phyloP scores from a whole-genome alignment of 768 basidiomycete species.

The Rhizopogon vinicolor region DNA sequence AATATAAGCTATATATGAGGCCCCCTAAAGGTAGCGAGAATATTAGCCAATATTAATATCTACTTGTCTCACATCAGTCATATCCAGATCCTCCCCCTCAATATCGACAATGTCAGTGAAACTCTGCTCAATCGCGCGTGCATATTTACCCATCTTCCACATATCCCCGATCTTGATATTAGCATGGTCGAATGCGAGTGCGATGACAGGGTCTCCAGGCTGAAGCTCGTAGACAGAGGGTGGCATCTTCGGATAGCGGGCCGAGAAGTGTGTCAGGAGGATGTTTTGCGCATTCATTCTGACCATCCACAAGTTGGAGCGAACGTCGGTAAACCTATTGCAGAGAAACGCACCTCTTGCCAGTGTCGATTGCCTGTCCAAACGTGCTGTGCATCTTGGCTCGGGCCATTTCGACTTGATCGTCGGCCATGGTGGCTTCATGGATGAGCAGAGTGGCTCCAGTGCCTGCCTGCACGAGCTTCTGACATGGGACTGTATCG shows the following conservation, averaged over 20 bases:
- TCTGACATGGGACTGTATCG: slow-evolving; percentile 78
- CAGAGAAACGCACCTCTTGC: slow-evolving; percentile 47
- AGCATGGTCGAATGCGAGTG: slow-evolving; percentile 79
- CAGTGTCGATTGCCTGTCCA: slow-evolving; percentile 81
- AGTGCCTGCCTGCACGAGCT: slow-evolving; percentile 59
- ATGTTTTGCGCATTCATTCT: slow-evolving; percentile 86
- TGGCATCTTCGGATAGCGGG: slow-evolving; percentile 87
- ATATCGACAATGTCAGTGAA: slow-evolving; percentile 52
- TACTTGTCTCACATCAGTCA: slow-evolving; percentile 5
- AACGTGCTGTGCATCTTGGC: slow-evolving; percentile 88
- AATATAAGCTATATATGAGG: too few relatives aligned
- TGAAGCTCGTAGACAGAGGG: slow-evolving; percentile 26
- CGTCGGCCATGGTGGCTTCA: slow-evolving; percentile 90
- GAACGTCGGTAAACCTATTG: not conserved
- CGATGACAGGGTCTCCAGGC: slow-evolving; percentile 44
- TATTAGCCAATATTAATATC: slow-evolving; percentile 8
- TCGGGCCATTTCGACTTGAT: slow-evolving; percentile 65
- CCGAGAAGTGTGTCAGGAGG: slow-evolving; percentile 94
- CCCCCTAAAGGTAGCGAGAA: too few relatives aligned
- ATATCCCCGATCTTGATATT: slow-evolving; percentile 70
- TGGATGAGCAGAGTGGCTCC: slow-evolving; percentile 84
- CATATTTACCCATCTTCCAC: slow-evolving; percentile 82
- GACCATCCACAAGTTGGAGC: not conserved
- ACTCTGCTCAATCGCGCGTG: slow-evolving; percentile 63
- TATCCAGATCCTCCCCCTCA: slow-evolving; percentile 29